Percentiles rank a stretch among this genome's conserved stretches.
Evolutionary conservation across 352 stramenopile species (phyloP).

Genomic region (Phytophthora pseudosyringae): DNA sequence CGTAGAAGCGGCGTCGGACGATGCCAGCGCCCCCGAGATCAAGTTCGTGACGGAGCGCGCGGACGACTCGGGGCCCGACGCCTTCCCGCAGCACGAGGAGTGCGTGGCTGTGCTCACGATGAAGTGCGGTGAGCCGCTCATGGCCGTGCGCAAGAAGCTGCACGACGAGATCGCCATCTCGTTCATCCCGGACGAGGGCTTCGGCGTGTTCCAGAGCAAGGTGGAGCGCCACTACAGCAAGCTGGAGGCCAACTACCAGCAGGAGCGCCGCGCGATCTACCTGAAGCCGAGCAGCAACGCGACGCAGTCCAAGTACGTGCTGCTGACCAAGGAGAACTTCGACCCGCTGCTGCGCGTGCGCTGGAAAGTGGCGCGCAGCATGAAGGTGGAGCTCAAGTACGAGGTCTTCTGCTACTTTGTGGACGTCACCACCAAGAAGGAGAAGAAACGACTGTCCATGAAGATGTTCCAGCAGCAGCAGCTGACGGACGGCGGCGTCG

Average conservation of each 20-base stretch:
- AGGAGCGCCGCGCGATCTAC: conserved; percentile 76
- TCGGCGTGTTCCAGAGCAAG: conserved; percentile 81
- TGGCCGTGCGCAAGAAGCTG: conserved; percentile 83
- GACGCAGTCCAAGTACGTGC: conserved; percentile 82
- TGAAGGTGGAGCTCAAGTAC: conserved; percentile 85
- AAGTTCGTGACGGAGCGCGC: conserved; percentile 39
- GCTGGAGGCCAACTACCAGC: conserved; percentile 60
- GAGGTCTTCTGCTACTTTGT: conserved; percentile 86
- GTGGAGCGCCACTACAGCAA: conserved; percentile 76
- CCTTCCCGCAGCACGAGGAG: conserved; percentile 70
- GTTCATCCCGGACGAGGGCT: conserved; percentile 77
- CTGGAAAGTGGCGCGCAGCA: conserved; percentile 81
- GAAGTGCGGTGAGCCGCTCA: conserved; percentile 77
- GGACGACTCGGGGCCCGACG: conserved; percentile 33
- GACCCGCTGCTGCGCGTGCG: conserved; percentile 67
- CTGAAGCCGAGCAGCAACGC: conserved; percentile 78
- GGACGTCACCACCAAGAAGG: conserved; percentile 67
- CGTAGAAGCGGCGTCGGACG: conserved; percentile 29
- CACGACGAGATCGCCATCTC: conserved; percentile 73
- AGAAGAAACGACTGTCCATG: conserved; percentile 67
- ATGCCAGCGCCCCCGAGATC: conserved; percentile 36
- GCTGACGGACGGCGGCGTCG: conserved; percentile 25
- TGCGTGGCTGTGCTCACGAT: conserved; percentile 73
- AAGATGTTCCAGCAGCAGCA: conserved; percentile 66
- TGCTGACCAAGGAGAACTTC: conserved; percentile 79